Percentiles rank a stretch among this genome's conserved stretches.
Evolutionary conservation across 2,329 filamentous ascomycete genomes (phyloP).

Genomic region (Neonectria ditissima): DNA sequence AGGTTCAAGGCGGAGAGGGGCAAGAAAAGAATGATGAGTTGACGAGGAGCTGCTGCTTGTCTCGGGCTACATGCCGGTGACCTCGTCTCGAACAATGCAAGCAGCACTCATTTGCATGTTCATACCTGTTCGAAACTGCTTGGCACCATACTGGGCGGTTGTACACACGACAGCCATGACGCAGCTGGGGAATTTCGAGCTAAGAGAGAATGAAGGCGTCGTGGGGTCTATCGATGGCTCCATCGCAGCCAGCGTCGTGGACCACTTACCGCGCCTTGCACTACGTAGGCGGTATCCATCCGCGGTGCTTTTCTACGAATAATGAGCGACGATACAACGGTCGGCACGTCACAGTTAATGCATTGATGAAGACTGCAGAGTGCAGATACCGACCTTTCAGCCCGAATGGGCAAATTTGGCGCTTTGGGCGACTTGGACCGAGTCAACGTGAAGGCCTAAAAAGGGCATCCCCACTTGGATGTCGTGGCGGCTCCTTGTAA

Average conservation of each 20-base stretch:
- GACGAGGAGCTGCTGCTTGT: conserved; percentile 6
- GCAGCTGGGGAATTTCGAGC: not conserved
- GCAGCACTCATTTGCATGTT: conserved; percentile 1
- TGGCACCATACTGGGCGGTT: not conserved
- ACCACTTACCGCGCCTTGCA: not conserved
- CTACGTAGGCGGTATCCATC: not conserved
- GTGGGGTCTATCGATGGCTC: not conserved
- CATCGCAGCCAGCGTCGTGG: not conserved
- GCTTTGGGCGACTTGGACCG: not conserved
- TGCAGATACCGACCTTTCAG: not conserved
- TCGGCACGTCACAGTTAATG: conserved; percentile 1
- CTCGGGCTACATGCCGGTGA: conserved; percentile 6
- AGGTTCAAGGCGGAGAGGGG: conserved; percentile 1
- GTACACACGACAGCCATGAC: not conserved
- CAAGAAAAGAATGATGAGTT: conserved; percentile 15
- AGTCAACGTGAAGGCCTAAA: conserved; percentile 1
- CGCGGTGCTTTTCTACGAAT: not conserved
- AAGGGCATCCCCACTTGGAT: conserved; percentile 15
- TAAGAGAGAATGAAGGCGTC: conserved; percentile 1
- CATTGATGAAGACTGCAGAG: conserved; percentile 11
- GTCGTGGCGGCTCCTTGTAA: conserved; percentile 21
- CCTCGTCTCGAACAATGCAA: conserved; percentile 5
- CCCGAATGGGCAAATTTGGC: not conserved
- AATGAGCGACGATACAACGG: not conserved
- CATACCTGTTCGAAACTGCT: not conserved